Conservation (phyloP, 2,329 filamentous ascomycete species). For the Ophiocordyceps unilateralis region DNA sequence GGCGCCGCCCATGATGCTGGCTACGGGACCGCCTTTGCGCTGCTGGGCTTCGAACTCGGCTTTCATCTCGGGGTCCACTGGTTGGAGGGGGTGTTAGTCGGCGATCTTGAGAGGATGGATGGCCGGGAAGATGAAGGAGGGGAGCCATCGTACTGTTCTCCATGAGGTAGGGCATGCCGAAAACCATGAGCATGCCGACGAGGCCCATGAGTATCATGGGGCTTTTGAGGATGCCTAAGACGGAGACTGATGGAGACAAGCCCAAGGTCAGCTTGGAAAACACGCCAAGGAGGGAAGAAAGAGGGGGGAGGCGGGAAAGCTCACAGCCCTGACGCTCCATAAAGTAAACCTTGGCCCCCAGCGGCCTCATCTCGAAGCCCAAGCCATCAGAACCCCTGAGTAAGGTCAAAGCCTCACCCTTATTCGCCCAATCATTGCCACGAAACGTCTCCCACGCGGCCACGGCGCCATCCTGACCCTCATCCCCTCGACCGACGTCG, state of each 20-base stretch:
- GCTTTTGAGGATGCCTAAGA: constrained; percentile 73
- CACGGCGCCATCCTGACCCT: constrained; percentile 30
- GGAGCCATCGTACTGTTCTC: constrained; percentile 62
- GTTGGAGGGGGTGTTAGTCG: neutral
- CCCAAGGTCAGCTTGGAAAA: neutral
- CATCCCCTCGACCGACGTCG: constrained; percentile 48
- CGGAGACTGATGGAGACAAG: constrained; percentile 39
- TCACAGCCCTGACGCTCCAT: constrained; percentile 58
- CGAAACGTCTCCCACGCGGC: constrained; percentile 70
- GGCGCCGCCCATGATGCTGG: constrained; percentile 28
- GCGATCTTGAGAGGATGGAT: neutral
- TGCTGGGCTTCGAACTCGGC: constrained; percentile 87
- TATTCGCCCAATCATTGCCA: constrained; percentile 81
- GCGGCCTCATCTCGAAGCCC: constrained; percentile 42
- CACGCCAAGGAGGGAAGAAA: neutral
- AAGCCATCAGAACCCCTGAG: constrained; percentile 21
- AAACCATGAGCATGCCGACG: constrained; percentile 64
- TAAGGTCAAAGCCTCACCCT: constrained; percentile 42
- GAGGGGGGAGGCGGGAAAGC: constrained; percentile 15
- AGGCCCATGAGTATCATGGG: constrained; percentile 93
- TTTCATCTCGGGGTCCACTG: constrained; percentile 93
- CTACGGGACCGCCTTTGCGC: constrained; percentile 49
- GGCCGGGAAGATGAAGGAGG: neutral
- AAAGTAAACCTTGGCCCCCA: constrained; percentile 58
- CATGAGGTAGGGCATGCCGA: constrained; percentile 89